A percentile compares a stretch with the other conserved stretches of the same genome.
These are phyloP conservation scores for Emericellopsis terricola DNA, from an alignment of 495 filamentous ascomycete genomes.

Conservation along the genomic window DNA sequence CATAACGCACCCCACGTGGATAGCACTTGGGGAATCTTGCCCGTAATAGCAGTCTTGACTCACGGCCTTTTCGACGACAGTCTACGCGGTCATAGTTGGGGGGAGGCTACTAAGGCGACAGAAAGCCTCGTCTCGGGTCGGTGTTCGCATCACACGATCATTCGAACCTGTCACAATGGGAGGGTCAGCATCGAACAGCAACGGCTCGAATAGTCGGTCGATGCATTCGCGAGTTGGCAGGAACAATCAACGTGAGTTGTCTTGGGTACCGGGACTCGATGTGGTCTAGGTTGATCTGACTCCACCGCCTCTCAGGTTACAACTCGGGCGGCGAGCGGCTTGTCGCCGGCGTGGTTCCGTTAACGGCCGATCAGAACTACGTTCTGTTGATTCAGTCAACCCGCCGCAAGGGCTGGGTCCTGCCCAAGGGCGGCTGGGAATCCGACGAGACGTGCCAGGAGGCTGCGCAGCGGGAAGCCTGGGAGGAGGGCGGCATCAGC, in stretches of 20 bases:
- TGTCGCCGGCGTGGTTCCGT: slow-evolving; percentile 83
- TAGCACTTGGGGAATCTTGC: not conserved
- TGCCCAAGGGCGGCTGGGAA: slow-evolving; percentile 97
- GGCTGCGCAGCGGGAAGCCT: slow-evolving; percentile 61
- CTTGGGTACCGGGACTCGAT: slow-evolving; percentile 6
- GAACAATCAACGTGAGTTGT: slow-evolving; percentile 62
- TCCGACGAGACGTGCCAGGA: slow-evolving; percentile 57
- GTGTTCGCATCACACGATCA: no score
- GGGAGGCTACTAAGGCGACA: no score
- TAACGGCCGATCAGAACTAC: slow-evolving; percentile 41
- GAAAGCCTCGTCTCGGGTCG: no score
- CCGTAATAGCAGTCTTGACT: no score
- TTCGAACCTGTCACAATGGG: no score
- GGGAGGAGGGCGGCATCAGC: slow-evolving; percentile 91
- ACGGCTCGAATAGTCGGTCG: slow-evolving; percentile 30
- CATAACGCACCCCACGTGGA: not conserved
- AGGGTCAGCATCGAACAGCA: slow-evolving; percentile 22
- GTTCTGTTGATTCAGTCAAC: slow-evolving; percentile 90
- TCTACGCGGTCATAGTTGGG: no score
- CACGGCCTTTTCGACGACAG: no score
- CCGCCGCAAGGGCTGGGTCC: slow-evolving; percentile 73
- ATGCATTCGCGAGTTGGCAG: slow-evolving; percentile 67
- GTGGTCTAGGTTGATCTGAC: slow-evolving; percentile 14
- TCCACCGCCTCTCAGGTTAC: slow-evolving; percentile 47
- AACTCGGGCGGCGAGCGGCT: slow-evolving; percentile 81